phyloP scores from a whole-genome alignment of 2,329 filamentous ascomycete species.

The Trichothecium sympodiale region DNA sequence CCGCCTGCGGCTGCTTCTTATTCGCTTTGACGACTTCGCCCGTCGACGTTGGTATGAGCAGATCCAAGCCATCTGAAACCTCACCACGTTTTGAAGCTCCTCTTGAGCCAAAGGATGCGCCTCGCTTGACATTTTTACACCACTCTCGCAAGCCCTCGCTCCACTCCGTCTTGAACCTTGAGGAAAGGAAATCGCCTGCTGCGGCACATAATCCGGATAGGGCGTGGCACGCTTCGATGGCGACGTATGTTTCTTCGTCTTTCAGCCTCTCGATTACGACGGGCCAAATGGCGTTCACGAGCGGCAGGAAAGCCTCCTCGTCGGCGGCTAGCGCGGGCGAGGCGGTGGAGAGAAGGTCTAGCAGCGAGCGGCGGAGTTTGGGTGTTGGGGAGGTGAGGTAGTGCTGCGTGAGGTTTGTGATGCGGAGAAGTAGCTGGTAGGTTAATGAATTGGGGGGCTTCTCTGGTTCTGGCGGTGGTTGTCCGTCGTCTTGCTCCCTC shows the following conservation, averaged over 20 bases:
- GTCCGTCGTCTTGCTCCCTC: conserved; percentile 21
- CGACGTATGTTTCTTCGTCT: conserved; percentile 57
- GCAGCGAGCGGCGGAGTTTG: conserved; percentile 63
- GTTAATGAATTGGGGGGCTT: conserved; percentile 62
- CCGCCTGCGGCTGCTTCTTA: background rate
- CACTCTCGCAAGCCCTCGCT: conserved; percentile 38
- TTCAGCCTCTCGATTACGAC: conserved; percentile 59
- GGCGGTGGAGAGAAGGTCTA: conserved; percentile 65
- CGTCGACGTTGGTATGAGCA: conserved; percentile 21
- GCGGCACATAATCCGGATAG: conserved; percentile 57
- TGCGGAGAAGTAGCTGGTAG: conserved; percentile 70
- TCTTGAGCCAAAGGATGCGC: background rate
- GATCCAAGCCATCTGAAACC: conserved; percentile 6
- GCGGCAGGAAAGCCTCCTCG: conserved; percentile 74
- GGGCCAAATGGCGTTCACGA: conserved; percentile 87
- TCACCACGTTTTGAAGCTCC: conserved; percentile 5
- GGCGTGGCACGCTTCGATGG: conserved; percentile 57
- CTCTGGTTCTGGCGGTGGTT: conserved; percentile 27
- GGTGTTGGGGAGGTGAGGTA: conserved; percentile 82
- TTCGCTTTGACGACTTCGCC: conserved; percentile 10
- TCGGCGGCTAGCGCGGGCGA: conserved; percentile 61
- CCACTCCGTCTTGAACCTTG: conserved; percentile 68
- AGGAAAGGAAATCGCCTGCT: conserved; percentile 72
- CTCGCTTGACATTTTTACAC: conserved; percentile 30
- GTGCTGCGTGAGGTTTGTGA: conserved; percentile 76